Conservation (phyloP, 257 asterid species). For the Rehmannia glutinosa region DNA sequence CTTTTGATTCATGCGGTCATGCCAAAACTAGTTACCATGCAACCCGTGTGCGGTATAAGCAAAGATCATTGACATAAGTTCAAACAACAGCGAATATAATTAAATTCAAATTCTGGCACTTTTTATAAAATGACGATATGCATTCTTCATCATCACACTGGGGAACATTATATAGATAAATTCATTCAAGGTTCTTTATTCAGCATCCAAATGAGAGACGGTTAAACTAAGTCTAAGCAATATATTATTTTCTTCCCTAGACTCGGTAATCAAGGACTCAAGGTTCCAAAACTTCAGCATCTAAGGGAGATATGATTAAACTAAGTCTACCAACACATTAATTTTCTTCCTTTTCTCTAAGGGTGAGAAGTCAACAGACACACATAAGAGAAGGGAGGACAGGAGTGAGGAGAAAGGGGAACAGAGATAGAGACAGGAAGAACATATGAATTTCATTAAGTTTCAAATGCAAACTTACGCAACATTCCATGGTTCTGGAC, state of each 20-base stretch:
- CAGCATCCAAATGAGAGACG: not conserved
- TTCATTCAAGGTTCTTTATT: not conserved
- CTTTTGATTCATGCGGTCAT: too few species aligned
- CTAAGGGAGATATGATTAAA: not conserved
- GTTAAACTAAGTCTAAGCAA: not conserved
- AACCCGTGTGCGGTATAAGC: not conserved
- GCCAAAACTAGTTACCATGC: not conserved
- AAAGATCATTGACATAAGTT: not conserved
- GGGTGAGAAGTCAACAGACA: not conserved
- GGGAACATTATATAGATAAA: not conserved
- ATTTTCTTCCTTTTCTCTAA: not conserved
- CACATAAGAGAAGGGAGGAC: not conserved
- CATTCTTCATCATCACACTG: not conserved
- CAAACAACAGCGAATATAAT: not conserved
- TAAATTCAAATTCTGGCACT: not conserved
- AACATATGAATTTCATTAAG: not conserved
- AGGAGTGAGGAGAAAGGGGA: not conserved
- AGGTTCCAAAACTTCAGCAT: not conserved
- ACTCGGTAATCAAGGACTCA: too few species aligned
- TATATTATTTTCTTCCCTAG: too few species aligned
- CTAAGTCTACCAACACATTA: not conserved
- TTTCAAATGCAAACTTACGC: constrained; percentile 62
- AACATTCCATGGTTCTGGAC: constrained; percentile 99
- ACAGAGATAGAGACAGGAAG: not conserved
- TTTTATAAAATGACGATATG: not conserved